A percentile compares a stretch with the other conserved stretches of the same genome.
Conservation (phyloP, 345 rosid genomes). For the Eucalyptus camaldulensis region DNA sequence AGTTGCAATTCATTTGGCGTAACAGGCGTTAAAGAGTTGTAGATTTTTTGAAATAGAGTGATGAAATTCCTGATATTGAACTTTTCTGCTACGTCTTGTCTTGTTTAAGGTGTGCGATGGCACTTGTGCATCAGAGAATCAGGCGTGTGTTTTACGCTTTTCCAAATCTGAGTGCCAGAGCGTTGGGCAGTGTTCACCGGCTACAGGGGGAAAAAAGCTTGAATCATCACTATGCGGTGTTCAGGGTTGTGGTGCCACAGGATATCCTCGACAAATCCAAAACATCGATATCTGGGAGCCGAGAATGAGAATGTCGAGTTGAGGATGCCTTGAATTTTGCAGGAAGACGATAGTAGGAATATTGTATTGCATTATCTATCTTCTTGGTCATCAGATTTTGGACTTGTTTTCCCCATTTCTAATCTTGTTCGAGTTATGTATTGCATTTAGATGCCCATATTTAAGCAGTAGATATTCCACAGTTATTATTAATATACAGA, state of each 20-base stretch:
- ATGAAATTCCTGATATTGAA: background rate
- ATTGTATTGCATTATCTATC: background rate
- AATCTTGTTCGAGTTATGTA: background rate
- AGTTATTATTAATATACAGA: background rate
- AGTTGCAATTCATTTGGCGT: no score
- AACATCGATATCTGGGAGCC: background rate
- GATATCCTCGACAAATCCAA: background rate
- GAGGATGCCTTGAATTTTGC: background rate
- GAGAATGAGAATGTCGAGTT: background rate
- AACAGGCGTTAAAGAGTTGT: background rate
- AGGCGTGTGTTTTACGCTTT: conserved; percentile 72
- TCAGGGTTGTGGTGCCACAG: conserved; percentile 47
- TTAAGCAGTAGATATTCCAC: background rate
- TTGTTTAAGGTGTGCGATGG: conserved; percentile 77
- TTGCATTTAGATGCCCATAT: background rate
- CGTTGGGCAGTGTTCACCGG: conserved; percentile 60
- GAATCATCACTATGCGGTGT: conserved; percentile 89
- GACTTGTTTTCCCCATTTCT: background rate
- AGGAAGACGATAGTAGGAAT: background rate
- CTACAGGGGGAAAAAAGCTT: conserved; percentile 81
- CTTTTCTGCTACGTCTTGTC: background rate
- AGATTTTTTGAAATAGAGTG: background rate
- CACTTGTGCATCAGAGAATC: conserved; percentile 73
- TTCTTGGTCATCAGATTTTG: background rate
- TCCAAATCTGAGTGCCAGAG: conserved; percentile 53